These are phyloP conservation scores for Theileria luwenshuni DNA, from an alignment of 169 alveolate species.

Conservation along the genomic window DNA sequence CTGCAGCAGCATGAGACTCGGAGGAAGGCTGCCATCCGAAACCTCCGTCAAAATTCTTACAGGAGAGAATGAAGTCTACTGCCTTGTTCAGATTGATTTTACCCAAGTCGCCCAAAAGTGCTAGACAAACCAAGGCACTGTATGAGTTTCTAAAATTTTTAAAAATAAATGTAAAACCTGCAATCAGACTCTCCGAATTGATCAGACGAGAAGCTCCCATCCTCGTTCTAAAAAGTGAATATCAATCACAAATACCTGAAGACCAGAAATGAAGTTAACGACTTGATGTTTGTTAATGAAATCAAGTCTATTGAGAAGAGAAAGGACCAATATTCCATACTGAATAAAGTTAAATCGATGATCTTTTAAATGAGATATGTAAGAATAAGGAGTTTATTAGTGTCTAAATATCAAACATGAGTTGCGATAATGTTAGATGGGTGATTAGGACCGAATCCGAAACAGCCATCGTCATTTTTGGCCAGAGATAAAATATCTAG, in stretches of 20 bases:
- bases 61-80: slow-evolving; percentile 83
- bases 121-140: slow-evolving; percentile 89
- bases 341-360: slow-evolving; percentile 6
- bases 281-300: slow-evolving; percentile 75
- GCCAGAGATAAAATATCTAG: slow-evolving; percentile 49
- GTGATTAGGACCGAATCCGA: slow-evolving; percentile 72
- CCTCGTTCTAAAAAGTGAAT: slow-evolving; percentile 77
- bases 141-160: slow-evolving; percentile 77
- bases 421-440: slow-evolving; percentile 76
- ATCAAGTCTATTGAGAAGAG: slow-evolving; percentile 77
- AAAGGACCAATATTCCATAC: slow-evolving; percentile 85
- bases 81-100: slow-evolving; percentile 82
- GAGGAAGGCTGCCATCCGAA: slow-evolving; percentile 94
- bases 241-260: slow-evolving; percentile 50
- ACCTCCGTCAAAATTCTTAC: slow-evolving; percentile 92
- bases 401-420: slow-evolving; percentile 45
- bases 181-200: slow-evolving; percentile 92
- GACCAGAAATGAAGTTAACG: slow-evolving; percentile 81
- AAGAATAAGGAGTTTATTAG: neutral
- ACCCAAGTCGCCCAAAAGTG: slow-evolving; percentile 81
- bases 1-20: slow-evolving; percentile 96
- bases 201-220: slow-evolving; percentile 94
- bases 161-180: slow-evolving; percentile 52
- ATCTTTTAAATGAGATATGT: neutral
- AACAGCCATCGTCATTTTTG: slow-evolving; percentile 74